phyloP scores from a whole-genome alignment of 2,329 filamentous ascomycete species.

The Diplodia scrobiculata region DNA sequence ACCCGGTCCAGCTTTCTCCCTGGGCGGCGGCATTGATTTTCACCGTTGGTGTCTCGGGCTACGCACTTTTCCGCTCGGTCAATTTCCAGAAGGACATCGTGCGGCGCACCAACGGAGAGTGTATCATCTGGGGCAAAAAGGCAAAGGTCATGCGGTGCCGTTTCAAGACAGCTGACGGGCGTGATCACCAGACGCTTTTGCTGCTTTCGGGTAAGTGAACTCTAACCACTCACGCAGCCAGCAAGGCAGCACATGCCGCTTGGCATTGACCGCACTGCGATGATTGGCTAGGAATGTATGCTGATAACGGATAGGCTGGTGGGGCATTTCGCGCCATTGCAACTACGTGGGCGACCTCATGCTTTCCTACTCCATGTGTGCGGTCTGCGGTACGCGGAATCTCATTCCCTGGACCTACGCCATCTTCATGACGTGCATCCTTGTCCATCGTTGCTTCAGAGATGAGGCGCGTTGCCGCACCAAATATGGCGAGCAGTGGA shows the following conservation, averaged over 20 bases:
- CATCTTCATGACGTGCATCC: slow-evolving; percentile 50
- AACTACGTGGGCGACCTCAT: slow-evolving; percentile 50
- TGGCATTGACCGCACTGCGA: background rate
- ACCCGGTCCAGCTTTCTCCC: slow-evolving; percentile 44
- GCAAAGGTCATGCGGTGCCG: slow-evolving; percentile 46
- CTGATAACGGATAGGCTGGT: slow-evolving; percentile 39
- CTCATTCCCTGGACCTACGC: slow-evolving; percentile 52
- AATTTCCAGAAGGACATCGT: slow-evolving; percentile 52
- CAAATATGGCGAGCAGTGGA: slow-evolving; percentile 53
- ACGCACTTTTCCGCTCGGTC: slow-evolving; percentile 50
- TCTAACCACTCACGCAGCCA: background rate
- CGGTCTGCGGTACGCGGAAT: slow-evolving; percentile 44
- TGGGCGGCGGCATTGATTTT: slow-evolving; percentile 37
- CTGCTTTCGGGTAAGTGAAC: slow-evolving; percentile 40
- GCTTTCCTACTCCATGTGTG: slow-evolving; percentile 49
- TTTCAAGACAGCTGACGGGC: slow-evolving; percentile 50
- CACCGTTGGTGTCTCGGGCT: slow-evolving; percentile 44
- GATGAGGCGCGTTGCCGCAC: slow-evolving; percentile 51
- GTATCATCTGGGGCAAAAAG: slow-evolving; percentile 49
- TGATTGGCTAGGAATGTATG: background rate
- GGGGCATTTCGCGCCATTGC: slow-evolving; percentile 48
- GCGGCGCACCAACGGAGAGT: slow-evolving; percentile 46
- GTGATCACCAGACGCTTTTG: slow-evolving; percentile 40
- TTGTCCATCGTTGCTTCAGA: slow-evolving; percentile 51
- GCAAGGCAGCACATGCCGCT: background rate